Conservation (phyloP, 306 rosid genomes). For the Vachellia pachyceras region DNA sequence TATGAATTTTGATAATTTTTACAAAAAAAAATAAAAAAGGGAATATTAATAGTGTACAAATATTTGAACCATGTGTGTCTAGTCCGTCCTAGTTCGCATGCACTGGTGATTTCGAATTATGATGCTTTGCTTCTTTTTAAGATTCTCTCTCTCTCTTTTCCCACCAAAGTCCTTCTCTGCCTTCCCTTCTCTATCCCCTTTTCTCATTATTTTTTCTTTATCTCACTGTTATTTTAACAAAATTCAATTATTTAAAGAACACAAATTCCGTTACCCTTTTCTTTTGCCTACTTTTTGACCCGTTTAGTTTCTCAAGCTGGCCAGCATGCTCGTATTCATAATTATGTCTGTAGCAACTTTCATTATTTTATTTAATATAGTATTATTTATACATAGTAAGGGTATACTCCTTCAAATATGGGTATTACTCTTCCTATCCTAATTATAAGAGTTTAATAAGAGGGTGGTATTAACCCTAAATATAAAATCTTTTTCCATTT, state of each 20-base stretch:
- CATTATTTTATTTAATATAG: background rate
- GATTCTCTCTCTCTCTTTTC: conserved; percentile 63
- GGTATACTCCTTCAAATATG: background rate
- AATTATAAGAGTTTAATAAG: too few relatives aligned
- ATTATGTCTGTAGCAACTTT: conserved; percentile 47
- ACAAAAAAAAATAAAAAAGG: background rate
- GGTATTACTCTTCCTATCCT: background rate
- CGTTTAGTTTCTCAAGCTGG: conserved; percentile 41
- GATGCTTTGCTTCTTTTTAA: conserved; percentile 55
- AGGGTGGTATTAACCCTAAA: too few relatives aligned
- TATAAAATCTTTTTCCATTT: too few relatives aligned
- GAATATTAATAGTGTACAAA: background rate
- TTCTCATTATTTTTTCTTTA: background rate
- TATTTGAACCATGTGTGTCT: conserved; percentile 21
- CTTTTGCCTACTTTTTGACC: conserved; percentile 47
- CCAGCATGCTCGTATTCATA: conserved; percentile 50
- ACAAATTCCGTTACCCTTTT: conserved; percentile 34
- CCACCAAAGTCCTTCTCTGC: conserved; percentile 32
- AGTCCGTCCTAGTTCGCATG: conserved; percentile 47
- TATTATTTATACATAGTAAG: background rate
- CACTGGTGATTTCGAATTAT: conserved; percentile 43
- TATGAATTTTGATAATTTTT: background rate
- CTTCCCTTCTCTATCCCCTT: conserved; percentile 14
- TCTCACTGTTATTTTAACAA: conserved; percentile 37
- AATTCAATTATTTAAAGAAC: conserved; percentile 14